Conservation (phyloP, 2,329 filamentous ascomycete genomes). For the Furcasterigmium sp. region DNA sequence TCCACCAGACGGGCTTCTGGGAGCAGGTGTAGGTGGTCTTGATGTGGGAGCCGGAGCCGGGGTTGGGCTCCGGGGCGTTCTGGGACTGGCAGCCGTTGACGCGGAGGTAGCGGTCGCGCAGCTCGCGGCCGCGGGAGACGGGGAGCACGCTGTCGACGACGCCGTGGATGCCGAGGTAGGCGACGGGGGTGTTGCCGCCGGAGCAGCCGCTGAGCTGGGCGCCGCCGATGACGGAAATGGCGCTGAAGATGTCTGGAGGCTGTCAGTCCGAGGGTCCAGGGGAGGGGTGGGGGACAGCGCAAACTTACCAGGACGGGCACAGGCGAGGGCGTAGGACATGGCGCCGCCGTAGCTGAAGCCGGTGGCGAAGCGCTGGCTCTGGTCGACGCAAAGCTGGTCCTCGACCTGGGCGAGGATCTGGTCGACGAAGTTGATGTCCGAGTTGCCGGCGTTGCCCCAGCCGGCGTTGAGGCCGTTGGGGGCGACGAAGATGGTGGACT, state of each 20-base stretch:
- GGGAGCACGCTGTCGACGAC: conserved; percentile 27
- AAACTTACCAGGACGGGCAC: conserved; percentile 24
- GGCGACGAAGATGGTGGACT: conserved; percentile 35
- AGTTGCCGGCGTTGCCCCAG: conserved; percentile 35
- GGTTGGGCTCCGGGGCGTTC: conserved; percentile 15
- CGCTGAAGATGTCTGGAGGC: conserved; percentile 22
- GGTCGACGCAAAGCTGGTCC: neutral
- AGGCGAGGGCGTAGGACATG: conserved; percentile 36
- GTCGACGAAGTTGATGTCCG: conserved; percentile 35
- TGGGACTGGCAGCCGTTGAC: conserved; percentile 28
- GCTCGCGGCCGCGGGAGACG: conserved; percentile 23
- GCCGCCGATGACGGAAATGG: conserved; percentile 28
- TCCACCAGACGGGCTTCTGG: conserved; percentile 20
- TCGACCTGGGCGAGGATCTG: conserved; percentile 29
- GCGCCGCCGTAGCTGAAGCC: conserved; percentile 23
- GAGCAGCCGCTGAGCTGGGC: conserved; percentile 26
- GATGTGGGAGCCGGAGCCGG: conserved; percentile 13
- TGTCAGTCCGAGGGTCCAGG: too few species aligned
- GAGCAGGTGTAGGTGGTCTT: conserved; percentile 21
- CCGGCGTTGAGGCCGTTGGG: conserved; percentile 34
- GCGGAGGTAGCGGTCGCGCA: conserved; percentile 30
- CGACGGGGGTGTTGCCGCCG: conserved; percentile 30
- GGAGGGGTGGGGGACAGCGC: too few species aligned
- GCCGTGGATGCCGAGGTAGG: conserved; percentile 34
- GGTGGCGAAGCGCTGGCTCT: neutral